Conservation (phyloP, 2,329 filamentous ascomycete species). For the Aspergillus thermomutatus region DNA sequence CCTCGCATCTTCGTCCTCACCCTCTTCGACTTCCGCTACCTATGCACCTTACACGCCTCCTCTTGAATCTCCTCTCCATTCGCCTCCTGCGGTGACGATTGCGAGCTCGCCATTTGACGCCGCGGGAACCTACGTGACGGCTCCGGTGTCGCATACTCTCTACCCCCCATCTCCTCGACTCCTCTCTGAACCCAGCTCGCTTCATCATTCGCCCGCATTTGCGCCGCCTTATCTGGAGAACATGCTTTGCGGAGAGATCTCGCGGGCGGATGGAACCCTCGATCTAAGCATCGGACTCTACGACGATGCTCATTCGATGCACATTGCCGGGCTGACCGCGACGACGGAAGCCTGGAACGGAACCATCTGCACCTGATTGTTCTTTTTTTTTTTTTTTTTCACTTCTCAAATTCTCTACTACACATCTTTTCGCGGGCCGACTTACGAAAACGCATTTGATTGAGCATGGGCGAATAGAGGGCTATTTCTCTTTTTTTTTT, state of each 20-base stretch:
- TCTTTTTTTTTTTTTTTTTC: neutral
- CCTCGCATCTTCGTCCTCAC: constrained; percentile 34
- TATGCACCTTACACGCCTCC: constrained; percentile 41
- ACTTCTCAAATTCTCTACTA: neutral
- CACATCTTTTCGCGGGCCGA: constrained; percentile 1
- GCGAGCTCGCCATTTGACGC: constrained; percentile 37
- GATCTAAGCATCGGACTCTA: constrained; percentile 31
- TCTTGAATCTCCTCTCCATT: constrained; percentile 40
- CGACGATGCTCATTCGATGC: constrained; percentile 30
- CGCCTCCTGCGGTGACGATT: constrained; percentile 36
- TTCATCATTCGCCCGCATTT: constrained; percentile 36
- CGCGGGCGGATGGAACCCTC: constrained; percentile 24
- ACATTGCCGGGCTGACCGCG: constrained; percentile 31
- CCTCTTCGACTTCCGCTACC: constrained; percentile 35
- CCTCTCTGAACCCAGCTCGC: constrained; percentile 29
- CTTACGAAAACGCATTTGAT: constrained; percentile 9
- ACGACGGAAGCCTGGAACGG: constrained; percentile 38
- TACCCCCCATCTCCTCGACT: constrained; percentile 37
- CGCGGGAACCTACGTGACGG: constrained; percentile 30
- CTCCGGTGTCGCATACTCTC: constrained; percentile 32
- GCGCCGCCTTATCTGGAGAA: constrained; percentile 37
- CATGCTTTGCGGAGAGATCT: constrained; percentile 26
- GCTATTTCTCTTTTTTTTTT: neutral
- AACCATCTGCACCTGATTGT: constrained; percentile 16
- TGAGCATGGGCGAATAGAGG: neutral